phyloP scores from a whole-genome alignment of 305 asterid species.

The Solanum hybrid region DNA sequence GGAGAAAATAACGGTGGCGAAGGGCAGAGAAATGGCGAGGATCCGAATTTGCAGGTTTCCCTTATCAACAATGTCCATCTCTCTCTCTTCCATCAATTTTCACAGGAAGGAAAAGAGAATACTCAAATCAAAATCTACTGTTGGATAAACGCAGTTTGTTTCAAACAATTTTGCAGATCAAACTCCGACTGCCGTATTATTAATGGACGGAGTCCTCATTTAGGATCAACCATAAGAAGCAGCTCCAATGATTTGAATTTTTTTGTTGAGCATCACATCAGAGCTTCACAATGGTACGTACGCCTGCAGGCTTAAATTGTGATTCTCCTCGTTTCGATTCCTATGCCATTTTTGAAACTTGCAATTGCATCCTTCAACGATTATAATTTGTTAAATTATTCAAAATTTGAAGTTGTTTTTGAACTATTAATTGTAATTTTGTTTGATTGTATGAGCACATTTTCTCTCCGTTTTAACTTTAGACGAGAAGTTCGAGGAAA shows the following conservation, averaged over 20 bases:
- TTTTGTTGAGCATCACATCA: neutral
- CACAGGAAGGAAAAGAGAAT: conserved; percentile 12
- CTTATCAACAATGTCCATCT: conserved; percentile 22
- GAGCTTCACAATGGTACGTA: neutral
- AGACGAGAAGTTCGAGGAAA: neutral
- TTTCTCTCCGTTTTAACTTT: neutral
- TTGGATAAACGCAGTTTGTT: neutral
- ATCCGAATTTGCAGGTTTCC: conserved; percentile 54
- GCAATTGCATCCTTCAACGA: neutral
- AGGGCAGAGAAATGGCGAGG: conserved; percentile 17
- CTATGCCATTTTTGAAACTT: neutral
- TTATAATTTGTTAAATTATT: neutral
- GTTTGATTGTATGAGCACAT: neutral
- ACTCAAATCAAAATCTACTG: conserved; percentile 4
- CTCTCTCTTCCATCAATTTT: conserved; percentile 16
- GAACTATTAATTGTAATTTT: neutral
- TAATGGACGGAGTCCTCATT: neutral
- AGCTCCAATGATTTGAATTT: neutral
- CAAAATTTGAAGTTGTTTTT: neutral
- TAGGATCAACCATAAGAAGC: neutral
- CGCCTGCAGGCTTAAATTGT: neutral
- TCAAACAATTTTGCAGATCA: neutral
- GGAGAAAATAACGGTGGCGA: neutral
- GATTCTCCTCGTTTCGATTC: neutral
- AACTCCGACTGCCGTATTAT: neutral